Evolutionary conservation across 371 early-diverging fungal genomes (phyloP).

Genomic region (Haplosporangium sp.): DNA sequence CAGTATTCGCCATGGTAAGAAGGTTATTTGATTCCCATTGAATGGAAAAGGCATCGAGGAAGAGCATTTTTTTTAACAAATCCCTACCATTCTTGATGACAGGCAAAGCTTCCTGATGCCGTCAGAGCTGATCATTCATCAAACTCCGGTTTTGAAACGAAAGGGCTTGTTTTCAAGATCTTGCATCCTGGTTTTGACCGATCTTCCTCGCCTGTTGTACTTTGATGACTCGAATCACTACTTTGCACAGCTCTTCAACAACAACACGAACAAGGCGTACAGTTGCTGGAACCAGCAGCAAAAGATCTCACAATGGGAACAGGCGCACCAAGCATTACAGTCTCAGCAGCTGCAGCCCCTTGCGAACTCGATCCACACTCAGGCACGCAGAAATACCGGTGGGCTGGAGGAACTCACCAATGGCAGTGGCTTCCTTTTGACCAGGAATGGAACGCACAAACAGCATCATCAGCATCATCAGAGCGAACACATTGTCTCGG

Average conservation of each 20-base stretch:
- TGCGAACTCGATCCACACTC: not conserved
- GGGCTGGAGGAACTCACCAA: slow-evolving; percentile 13
- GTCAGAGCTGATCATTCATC: slow-evolving; percentile 72
- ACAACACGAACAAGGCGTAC: slow-evolving; percentile 35
- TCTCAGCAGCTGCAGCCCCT: slow-evolving; percentile 6
- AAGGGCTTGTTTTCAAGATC: slow-evolving; percentile 72
- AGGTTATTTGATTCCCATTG: not conserved
- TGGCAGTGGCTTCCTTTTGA: slow-evolving; percentile 26
- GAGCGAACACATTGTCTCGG: slow-evolving; percentile 13
- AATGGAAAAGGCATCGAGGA: not conserved
- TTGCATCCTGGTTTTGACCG: slow-evolving; percentile 74
- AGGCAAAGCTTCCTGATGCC: slow-evolving; percentile 60
- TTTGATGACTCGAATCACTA: slow-evolving; percentile 65
- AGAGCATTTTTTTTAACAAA: not conserved
- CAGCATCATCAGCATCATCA: slow-evolving; percentile 10
- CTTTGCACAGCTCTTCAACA: slow-evolving; percentile 40
- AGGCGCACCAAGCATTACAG: slow-evolving; percentile 3
- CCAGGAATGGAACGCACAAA: slow-evolving; percentile 20
- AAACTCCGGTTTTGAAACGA: slow-evolving; percentile 68
- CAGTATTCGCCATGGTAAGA: slow-evolving; percentile 42
- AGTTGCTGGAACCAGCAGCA: slow-evolving; percentile 40
- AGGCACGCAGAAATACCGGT: slow-evolving; percentile 11
- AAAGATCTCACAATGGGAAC: slow-evolving; percentile 22
- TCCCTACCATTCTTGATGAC: not conserved
- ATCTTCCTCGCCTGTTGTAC: slow-evolving; percentile 75